phyloP scores from a whole-genome alignment of 2,329 filamentous ascomycete genomes.

The Neopestalotiopsis clavispora region DNA sequence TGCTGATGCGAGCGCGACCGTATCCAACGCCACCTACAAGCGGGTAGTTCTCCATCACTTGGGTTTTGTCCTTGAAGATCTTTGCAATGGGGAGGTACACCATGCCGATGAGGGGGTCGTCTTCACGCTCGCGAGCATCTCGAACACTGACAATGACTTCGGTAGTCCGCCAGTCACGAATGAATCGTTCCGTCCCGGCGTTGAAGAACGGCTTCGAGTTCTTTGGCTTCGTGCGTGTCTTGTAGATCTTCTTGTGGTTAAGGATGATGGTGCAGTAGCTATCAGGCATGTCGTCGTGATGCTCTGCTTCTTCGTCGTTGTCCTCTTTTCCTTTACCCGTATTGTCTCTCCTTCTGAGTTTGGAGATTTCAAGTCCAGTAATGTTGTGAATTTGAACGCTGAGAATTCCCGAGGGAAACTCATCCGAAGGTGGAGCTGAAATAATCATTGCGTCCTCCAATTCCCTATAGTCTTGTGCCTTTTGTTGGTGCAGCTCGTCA shows the following conservation, averaged over 20 bases:
- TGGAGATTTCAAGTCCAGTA: conserved; percentile 67
- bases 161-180: conserved; percentile 69
- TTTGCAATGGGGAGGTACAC: conserved; percentile 69
- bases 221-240: conserved; percentile 77
- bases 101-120: conserved; percentile 72
- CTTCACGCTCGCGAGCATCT: conserved; percentile 71
- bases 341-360: conserved; percentile 59
- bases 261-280: conserved; percentile 76
- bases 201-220: conserved; percentile 82
- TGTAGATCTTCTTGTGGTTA: conserved; percentile 73
- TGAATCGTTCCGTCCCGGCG: conserved; percentile 74
- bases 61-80: conserved; percentile 65
- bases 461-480: conserved; percentile 67
- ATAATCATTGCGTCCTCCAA: conserved; percentile 69
- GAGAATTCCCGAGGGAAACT: conserved; percentile 69
- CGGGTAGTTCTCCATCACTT: conserved; percentile 70
- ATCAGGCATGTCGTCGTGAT: conserved; percentile 68
- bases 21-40: conserved; percentile 75
- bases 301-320: conserved; percentile 62
- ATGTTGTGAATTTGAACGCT: conserved; percentile 77
- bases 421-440: conserved; percentile 66
- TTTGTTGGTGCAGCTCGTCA: conserved; percentile 70
- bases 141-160: conserved; percentile 72
- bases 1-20: conserved; percentile 69
- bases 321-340: conserved; percentile 55